Evolutionary conservation across 1,139 yeast genomes (phyloP), one percentile per base, ranked within the genome.

Genomic region (Scheffersomyces cryptocercus): DNA sequence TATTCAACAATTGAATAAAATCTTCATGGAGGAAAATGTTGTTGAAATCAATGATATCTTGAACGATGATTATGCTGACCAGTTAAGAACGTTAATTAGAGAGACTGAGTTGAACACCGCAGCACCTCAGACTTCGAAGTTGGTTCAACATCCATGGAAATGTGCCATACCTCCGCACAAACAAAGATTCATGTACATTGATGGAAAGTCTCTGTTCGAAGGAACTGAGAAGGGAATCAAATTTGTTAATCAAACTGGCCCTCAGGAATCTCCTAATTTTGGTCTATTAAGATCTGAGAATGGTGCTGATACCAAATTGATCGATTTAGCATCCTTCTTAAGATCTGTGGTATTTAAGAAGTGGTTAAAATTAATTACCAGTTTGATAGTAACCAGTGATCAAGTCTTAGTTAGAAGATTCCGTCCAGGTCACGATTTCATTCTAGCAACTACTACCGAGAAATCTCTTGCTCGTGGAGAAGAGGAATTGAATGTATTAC

Each of bases 141-240:
- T 88, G 28, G 80, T 89, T 1, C 47, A 59, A 12, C 69, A 65
- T 44, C 96, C 97, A 3, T 95, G 99, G 99, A 83, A 86, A 52
- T 75, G 91, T 38, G 95, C 98, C 0, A 81, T 87, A 35, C 98
- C 99, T 12, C 95, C 97, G 8, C 98, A 91, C 61, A 90, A 95
- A 59, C 93, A 89, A 66, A 73, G 97, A 50, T 95, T 77, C 62
- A 65, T 90, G 75, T 93, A 89, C 60, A 74, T 91, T 37, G 95
- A 88, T 58, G 93, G 91, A n/a, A 78, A 70, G 44, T 53, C 70
- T 11, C 53, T 41, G 5, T 61, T 68, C 35, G 64, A 56, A 8
- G 46, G 63, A 39, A 55, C 65, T 9, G 65, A 68, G 40, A 62
- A 67, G 5, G 53, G 54, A 0, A 68, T 71, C 29, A 56, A 53